Base-by-base conservation (phyloP, 768 basidiomycete species). In the Boletus coccyginus region DNA sequence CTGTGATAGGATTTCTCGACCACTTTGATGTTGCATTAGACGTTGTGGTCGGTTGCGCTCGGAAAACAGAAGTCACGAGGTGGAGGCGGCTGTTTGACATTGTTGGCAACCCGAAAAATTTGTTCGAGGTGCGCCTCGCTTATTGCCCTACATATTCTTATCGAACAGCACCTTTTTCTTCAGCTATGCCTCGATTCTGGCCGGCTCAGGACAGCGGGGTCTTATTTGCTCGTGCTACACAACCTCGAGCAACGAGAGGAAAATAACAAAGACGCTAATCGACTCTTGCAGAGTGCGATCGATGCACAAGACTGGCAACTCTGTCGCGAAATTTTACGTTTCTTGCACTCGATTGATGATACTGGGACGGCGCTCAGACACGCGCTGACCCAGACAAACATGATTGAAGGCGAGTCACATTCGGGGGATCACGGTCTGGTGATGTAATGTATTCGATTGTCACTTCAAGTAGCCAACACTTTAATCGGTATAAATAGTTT, bases 41-140 rank as follows among this genome's bases (percentile, higher is more conserved):
- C 56, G 94, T 98, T 8, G 92, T 98, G 13, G 95, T 98, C 11
- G 88, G 91, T 7, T 98, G 96, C 64, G 96, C 97, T 19, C 80
- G 97, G 51, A 99, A 99, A 76, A 98, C 93, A 7, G 97, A 99
- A 73, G 82, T 95, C 67, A 87, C 91, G 5, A 74, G 89, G 49
- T 99, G 97, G 97, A 81, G 82, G 45, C 82, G 87, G 52, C 74
- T 99, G 40, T 99, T 99, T 70, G 84, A 85, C 53, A 80, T 92
- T 35, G 94, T 96, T 3, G 97, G 97, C 8, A 90, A 88, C 66
- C 96, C 97, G 0, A 86, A 94, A 66, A 76, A 81, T 5, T 77
- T 99, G 38, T 98, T 98, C 66, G 96, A 99, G 80, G 92, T 95
- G 66, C 50, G 77, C 57, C 46, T 17, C 44, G 32, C 19, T 43